Percentiles rank a stretch among this genome's conserved stretches.
Conservation (phyloP, 495 filamentous ascomycete genomes). For the Neurospora discreta region DNA sequence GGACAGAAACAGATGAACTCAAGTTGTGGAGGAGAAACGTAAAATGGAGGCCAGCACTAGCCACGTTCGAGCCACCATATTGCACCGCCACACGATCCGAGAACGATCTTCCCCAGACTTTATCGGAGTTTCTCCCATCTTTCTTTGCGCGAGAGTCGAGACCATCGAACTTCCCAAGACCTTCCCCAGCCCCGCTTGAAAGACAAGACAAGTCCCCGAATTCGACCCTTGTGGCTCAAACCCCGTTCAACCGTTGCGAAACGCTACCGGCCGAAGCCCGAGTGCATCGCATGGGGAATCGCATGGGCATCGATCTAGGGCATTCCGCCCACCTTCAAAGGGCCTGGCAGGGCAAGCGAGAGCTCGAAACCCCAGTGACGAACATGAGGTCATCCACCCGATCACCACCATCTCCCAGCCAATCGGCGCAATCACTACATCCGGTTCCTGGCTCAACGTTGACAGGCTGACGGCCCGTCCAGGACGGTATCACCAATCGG, state of each 20-base stretch:
- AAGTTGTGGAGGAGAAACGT: neutral
- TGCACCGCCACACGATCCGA: neutral
- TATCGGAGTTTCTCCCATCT: neutral
- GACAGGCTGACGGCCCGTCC: neutral
- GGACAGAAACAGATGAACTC: neutral
- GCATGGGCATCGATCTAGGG: neutral
- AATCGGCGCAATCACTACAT: neutral
- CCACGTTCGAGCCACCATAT: neutral
- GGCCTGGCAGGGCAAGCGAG: neutral
- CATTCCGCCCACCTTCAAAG: neutral
- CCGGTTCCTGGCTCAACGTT: neutral
- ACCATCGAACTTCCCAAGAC: neutral
- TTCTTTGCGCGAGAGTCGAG: neutral
- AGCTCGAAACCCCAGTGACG: neutral
- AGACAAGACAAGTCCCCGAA: neutral
- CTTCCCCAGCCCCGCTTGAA: neutral
- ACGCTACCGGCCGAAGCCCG: neutral
- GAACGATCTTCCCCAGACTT: neutral
- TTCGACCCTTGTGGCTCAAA: neutral
- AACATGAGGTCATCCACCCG: neutral
- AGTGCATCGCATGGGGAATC: neutral
- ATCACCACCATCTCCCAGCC: neutral
- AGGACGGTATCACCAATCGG: neutral
- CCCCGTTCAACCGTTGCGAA: neutral
- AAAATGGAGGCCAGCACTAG: neutral